A percentile compares a stretch with the other conserved stretches of the same genome.
phyloP scores from a whole-genome alignment of 2,329 filamentous ascomycete species.

The Ophiostoma australiae region DNA sequence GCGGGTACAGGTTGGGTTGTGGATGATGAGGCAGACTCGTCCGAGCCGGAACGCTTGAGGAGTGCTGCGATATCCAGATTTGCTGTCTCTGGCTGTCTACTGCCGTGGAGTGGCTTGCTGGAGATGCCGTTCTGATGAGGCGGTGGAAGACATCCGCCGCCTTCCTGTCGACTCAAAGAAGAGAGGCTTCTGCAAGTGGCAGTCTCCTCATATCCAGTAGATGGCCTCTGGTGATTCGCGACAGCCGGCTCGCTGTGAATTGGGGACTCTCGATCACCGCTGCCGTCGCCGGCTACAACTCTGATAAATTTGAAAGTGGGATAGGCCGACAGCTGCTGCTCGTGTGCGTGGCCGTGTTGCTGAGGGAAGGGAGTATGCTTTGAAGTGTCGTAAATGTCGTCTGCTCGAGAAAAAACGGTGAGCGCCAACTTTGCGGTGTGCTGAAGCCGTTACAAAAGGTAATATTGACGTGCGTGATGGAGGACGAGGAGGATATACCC shows the following conservation, averaged over 20 bases:
- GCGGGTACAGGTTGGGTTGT: slow-evolving; percentile 15
- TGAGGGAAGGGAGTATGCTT: background rate
- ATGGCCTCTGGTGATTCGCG: background rate
- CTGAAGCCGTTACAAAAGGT: background rate
- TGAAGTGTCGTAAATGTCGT: slow-evolving; percentile 22
- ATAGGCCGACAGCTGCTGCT: background rate
- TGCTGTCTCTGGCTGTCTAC: slow-evolving; percentile 47
- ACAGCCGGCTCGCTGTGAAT: background rate
- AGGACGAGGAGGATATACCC: background rate
- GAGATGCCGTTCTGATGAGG: background rate
- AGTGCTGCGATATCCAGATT: slow-evolving; percentile 94
- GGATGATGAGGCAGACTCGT: slow-evolving; percentile 58
- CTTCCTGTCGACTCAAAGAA: background rate
- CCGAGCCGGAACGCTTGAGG: slow-evolving; percentile 69
- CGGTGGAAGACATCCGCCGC: slow-evolving; percentile 19
- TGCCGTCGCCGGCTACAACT: background rate
- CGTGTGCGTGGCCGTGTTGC: background rate
- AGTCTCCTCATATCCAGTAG: background rate
- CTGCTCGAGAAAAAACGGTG: slow-evolving; percentile 20
- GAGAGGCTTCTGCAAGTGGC: background rate
- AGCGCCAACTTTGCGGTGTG: slow-evolving; percentile 27
- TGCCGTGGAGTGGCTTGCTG: slow-evolving; percentile 33
- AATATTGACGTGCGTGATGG: background rate
- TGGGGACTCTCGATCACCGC: background rate
- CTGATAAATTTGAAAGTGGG: background rate